A percentile compares a stretch with the other conserved stretches of the same genome.
These are phyloP conservation scores for Alternaria ethzedia DNA, from an alignment of 2,329 filamentous ascomycete species.

Conservation along the genomic window DNA sequence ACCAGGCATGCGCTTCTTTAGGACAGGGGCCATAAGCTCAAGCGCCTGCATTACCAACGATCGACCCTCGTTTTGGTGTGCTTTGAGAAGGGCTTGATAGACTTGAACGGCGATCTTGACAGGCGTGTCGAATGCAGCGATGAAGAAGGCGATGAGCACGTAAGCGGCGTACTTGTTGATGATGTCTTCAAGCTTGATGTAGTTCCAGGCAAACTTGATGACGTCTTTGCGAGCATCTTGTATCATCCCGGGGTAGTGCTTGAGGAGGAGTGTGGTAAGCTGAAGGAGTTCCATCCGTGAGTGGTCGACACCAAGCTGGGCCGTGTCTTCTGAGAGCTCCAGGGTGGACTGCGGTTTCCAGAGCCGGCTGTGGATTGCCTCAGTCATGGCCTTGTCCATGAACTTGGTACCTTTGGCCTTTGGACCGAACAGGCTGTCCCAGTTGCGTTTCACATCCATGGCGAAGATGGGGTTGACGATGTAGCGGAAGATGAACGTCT, in stretches of 20 bases:
- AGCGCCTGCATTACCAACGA: conserved; percentile 91
- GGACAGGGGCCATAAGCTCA: conserved; percentile 91
- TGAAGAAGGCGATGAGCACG: conserved; percentile 96
- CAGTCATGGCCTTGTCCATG: conserved; percentile 85
- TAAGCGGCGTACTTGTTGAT: conserved; percentile 99
- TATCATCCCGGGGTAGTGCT: conserved; percentile 87
- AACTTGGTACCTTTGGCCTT: conserved; percentile 69
- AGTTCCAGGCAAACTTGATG: conserved; percentile 99
- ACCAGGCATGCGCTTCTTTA: conserved; percentile 79
- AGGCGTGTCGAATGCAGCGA: conserved; percentile 94
- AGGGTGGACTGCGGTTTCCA: conserved; percentile 85
- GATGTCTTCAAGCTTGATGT: conserved; percentile 92
- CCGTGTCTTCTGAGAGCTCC: conserved; percentile 81
- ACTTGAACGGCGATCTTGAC: conserved; percentile 95
- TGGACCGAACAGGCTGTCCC: conserved; percentile 61
- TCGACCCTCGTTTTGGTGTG: conserved; percentile 93
- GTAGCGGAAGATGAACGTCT: conserved; percentile 89
- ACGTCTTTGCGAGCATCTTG: conserved; percentile 96
- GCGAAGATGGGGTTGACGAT: conserved; percentile 95
- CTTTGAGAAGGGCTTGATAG: conserved; percentile 87
- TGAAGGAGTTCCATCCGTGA: conserved; percentile 96
- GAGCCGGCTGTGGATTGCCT: conserved; percentile 87
- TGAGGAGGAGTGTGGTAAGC: conserved; percentile 91
- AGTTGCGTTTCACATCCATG: conserved; percentile 91
- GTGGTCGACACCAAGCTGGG: conserved; percentile 88